Conservation (phyloP, 495 filamentous ascomycete genomes). For the Rusavskia elegans region DNA sequence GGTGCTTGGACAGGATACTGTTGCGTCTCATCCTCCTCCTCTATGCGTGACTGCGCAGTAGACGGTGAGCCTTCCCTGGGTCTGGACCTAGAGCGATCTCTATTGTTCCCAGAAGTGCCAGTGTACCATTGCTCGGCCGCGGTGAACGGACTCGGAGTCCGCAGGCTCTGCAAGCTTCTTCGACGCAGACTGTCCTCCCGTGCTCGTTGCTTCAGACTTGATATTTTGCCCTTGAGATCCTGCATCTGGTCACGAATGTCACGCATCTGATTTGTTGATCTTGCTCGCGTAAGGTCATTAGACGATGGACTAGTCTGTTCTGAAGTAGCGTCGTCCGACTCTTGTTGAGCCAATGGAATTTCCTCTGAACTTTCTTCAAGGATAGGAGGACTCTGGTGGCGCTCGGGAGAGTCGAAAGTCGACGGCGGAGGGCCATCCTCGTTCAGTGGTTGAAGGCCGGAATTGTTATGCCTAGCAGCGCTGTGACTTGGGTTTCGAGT, state of each 20-base stretch:
- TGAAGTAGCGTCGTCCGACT: neutral
- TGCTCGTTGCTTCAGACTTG: conserved; percentile 64
- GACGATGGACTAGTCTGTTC: conserved; percentile 1
- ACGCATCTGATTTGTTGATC: conserved; percentile 55
- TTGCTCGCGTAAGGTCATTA: conserved; percentile 28
- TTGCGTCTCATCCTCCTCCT: neutral
- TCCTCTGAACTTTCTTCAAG: conserved; percentile 1
- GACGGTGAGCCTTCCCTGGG: neutral
- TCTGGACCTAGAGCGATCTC: neutral
- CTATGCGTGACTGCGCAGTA: neutral
- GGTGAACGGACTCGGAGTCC: conserved; percentile 73
- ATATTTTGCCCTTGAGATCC: conserved; percentile 82
- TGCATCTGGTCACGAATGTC: conserved; percentile 87
- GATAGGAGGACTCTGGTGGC: conserved; percentile 12
- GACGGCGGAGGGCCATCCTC: conserved; percentile 18
- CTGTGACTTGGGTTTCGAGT: conserved; percentile 9
- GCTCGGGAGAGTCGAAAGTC: conserved; percentile 12
- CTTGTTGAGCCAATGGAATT: conserved; percentile 6
- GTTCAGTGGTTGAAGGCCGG: conserved; percentile 16
- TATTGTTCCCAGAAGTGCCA: conserved; percentile 21
- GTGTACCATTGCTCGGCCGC: conserved; percentile 64
- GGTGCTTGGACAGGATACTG: neutral
- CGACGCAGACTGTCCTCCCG: conserved; percentile 70
- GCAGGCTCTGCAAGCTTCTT: conserved; percentile 67
- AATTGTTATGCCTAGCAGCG: conserved; percentile 4